Evolutionary conservation across 306 rosid species (phyloP).

Genomic region (Medicago ruthenica): DNA sequence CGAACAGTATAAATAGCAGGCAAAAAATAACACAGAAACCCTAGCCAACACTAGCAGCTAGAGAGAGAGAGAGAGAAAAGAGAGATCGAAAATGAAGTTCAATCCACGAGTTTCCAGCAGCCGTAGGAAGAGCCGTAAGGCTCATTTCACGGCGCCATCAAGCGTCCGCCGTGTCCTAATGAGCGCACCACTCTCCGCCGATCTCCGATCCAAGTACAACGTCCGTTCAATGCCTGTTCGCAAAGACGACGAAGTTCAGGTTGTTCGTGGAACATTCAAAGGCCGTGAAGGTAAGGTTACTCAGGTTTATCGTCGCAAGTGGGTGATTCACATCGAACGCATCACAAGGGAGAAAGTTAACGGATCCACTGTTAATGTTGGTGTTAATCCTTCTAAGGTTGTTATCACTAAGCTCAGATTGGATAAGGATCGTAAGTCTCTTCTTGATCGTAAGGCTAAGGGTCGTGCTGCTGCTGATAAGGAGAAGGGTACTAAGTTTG

Average conservation of each 20-base stretch:
- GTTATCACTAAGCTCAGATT: slow-evolving; percentile 77
- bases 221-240: slow-evolving; percentile 83
- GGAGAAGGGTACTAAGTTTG: slow-evolving; percentile 89
- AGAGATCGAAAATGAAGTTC: slow-evolving; percentile 77
- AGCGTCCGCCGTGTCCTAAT: slow-evolving; percentile 80
- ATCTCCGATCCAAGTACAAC: slow-evolving; percentile 78
- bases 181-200: slow-evolving; percentile 81
- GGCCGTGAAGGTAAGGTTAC: slow-evolving; percentile 92
- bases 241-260: slow-evolving; percentile 88
- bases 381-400: slow-evolving; percentile 78
- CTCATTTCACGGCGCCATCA: slow-evolving; percentile 91
- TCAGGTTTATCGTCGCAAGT: slow-evolving; percentile 85
- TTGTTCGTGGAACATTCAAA: slow-evolving; percentile 80
- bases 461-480: slow-evolving; percentile 89
- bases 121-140: slow-evolving; percentile 90
- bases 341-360: slow-evolving; percentile 91
- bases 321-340: slow-evolving; percentile 90
- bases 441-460: slow-evolving; percentile 89
- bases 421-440: slow-evolving; percentile 84
- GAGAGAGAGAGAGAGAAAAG: too few relatives aligned
- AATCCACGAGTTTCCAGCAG: slow-evolving; percentile 82
- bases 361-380: slow-evolving; percentile 89
- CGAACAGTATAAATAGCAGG: slow-evolving; percentile 30
- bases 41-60: slow-evolving; percentile 28
- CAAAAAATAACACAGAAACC: not conserved